Conservation (phyloP, 2,329 filamentous ascomycete genomes). For the Hirsutella minnesotensis region DNA sequence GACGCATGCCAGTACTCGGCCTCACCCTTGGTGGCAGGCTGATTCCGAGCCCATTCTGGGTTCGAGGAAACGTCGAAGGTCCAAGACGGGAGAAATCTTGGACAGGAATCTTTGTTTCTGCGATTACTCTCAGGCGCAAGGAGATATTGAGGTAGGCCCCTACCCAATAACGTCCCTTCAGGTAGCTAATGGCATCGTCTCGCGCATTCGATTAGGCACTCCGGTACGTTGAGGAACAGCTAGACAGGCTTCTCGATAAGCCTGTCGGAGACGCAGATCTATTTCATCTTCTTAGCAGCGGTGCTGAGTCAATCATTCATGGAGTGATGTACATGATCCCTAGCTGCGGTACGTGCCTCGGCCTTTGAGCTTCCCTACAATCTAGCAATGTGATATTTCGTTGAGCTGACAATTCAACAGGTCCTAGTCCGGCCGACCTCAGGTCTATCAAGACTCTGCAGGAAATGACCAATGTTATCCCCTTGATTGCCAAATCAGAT, state of each 20-base stretch:
- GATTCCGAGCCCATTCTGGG: conserved; percentile 51
- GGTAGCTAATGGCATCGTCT: conserved; percentile 11
- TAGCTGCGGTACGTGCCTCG: conserved; percentile 41
- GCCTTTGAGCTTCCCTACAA: neutral
- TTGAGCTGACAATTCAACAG: too few relatives aligned
- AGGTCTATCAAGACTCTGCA: conserved; percentile 60
- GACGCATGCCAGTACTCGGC: conserved; percentile 67
- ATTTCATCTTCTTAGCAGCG: conserved; percentile 64
- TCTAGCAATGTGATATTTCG: too few relatives aligned
- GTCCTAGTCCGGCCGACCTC: conserved; percentile 39
- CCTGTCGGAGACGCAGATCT: conserved; percentile 63
- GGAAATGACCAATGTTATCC: conserved; percentile 70
- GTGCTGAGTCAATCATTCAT: conserved; percentile 75
- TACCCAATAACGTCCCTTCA: neutral
- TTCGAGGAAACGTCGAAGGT: conserved; percentile 50
- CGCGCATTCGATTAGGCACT: conserved; percentile 41
- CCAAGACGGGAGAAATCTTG: conserved; percentile 56
- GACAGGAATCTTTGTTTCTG: conserved; percentile 92
- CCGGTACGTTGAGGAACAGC: conserved; percentile 54
- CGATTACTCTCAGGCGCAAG: conserved; percentile 60
- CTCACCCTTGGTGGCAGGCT: conserved; percentile 84
- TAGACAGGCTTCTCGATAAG: conserved; percentile 24
- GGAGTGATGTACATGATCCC: conserved; percentile 72
- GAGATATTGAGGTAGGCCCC: conserved; percentile 36
- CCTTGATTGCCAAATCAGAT: conserved; percentile 70